Base-by-base conservation (phyloP, 768 basidiomycete genomes). In the Clavaria fumosa region DNA sequence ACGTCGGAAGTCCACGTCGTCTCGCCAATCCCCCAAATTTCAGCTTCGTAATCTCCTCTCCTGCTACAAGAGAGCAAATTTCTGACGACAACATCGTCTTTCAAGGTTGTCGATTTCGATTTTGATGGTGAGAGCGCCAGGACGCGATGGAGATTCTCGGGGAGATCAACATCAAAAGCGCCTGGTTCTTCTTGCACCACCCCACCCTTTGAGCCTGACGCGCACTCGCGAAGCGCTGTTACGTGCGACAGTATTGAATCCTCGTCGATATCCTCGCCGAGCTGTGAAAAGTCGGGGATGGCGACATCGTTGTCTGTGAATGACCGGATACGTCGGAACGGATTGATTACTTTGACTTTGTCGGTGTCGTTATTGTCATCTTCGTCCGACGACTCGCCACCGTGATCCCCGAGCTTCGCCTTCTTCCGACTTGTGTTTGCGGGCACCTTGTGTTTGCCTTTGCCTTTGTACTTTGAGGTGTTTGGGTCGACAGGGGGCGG, bases 21-120 rank as follows among this genome's bases (percentile, higher is more conserved):
- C 53, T 85, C 82, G 17, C 82, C 82, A 28, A 71, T 71, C 47
- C 70, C 75, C 81, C 81, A 84, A 40, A 84, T 71, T 40, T 77
- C 70, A 2, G 78, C 80, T 12, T 79, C 79, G 51, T 64, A 28
- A 53, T 58, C 44, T 60, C 58, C 40, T 71, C 64, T 39, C 51
- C 50, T 40, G 12, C 57, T 53, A 22, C 80, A 76, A 49, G 75
- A 73, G 24, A 85, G 47, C 33, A 86, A 55, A 14, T 64, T 61
- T 41, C 70, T 66, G 26, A 75, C 72, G 17, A 84, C 52, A 47
- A 58, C 62, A 42, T 74, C 70, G 45, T 66, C 69, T 31, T 68
- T 62, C 9, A 46, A 48, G 42, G 55, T 57, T 44, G 53, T 62
- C 46, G 56, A 48, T 45, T 61, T 63, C 31, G 56, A 48, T 45